Evolutionary conservation across 495 filamentous ascomycete species (phyloP).

Genomic region (Neurospora pannonica): DNA sequence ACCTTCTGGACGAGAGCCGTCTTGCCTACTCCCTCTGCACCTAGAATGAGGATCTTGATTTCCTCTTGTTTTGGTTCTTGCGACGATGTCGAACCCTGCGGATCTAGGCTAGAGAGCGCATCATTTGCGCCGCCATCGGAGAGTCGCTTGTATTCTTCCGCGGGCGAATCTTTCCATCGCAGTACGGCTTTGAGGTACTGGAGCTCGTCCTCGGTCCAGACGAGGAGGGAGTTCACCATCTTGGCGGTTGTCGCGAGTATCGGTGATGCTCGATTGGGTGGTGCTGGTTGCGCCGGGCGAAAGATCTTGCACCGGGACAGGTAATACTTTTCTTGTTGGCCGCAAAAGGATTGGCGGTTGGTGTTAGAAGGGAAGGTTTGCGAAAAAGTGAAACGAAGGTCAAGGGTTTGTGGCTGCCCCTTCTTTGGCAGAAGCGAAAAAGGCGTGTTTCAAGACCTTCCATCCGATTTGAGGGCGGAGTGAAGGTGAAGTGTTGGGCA

Average conservation of each 20-base stretch:
- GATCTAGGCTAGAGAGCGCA: not conserved
- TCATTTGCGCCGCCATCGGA: not conserved
- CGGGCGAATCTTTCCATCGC: conserved; percentile 24
- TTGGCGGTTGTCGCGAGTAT: not conserved
- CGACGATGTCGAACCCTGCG: not conserved
- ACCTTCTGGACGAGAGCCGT: conserved; percentile 33
- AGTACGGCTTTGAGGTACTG: conserved; percentile 34
- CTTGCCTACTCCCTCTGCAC: conserved; percentile 32
- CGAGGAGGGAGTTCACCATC: conserved; percentile 24
- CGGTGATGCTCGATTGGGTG: not conserved
- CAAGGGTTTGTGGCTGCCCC: not conserved
- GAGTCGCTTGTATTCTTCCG: conserved; percentile 6
- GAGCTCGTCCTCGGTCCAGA: conserved; percentile 31
- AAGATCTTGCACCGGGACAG: not conserved
- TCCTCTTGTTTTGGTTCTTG: conserved; percentile 12
- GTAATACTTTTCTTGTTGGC: not conserved
- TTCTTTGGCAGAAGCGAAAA: not conserved
- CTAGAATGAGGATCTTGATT: conserved; percentile 33
- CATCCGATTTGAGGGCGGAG: not conserved
- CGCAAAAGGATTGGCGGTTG: not conserved
- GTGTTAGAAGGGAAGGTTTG: not conserved
- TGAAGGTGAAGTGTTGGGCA: not conserved
- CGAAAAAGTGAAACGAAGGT: not conserved
- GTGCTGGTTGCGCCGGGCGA: not conserved
- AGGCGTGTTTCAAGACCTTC: not conserved